Percentiles rank a stretch among this genome's conserved stretches.
phyloP scores from a whole-genome alignment of 257 asterid species.

The Euphrasia confusa region DNA sequence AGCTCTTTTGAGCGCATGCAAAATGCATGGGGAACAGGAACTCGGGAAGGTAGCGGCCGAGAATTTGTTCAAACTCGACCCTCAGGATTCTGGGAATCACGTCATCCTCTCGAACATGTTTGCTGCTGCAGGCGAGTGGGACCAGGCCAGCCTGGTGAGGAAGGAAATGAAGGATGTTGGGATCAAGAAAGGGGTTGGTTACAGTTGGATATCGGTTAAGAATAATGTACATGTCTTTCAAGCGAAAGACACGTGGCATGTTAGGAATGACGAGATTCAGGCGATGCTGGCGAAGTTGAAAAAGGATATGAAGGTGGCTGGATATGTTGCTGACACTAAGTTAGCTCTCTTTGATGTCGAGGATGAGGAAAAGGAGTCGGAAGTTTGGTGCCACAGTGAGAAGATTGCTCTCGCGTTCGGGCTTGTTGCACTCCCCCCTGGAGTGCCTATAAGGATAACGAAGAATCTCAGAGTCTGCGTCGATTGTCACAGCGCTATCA shows the following conservation, averaged over 20 bases:
- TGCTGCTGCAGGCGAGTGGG: slow-evolving; percentile 79
- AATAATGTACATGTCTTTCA: slow-evolving; percentile 62
- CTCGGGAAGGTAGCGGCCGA: slow-evolving; percentile 73
- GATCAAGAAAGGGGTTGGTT: slow-evolving; percentile 73
- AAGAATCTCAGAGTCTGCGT: slow-evolving; percentile 84
- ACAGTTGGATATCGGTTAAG: slow-evolving; percentile 78
- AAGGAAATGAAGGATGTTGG: slow-evolving; percentile 74
- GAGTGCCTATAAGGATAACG: slow-evolving; percentile 69
- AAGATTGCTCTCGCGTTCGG: slow-evolving; percentile 89
- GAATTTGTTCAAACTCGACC: slow-evolving; percentile 76
- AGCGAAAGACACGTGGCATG: slow-evolving; percentile 68
- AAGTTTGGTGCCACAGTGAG: slow-evolving; percentile 83
- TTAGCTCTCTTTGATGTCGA: slow-evolving; percentile 70
- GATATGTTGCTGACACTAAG: slow-evolving; percentile 59
- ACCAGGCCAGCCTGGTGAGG: slow-evolving; percentile 69
- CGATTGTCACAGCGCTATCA: slow-evolving; percentile 87
- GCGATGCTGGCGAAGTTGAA: slow-evolving; percentile 52
- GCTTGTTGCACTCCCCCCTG: slow-evolving; percentile 63
- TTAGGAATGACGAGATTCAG: slow-evolving; percentile 59
- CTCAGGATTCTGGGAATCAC: slow-evolving; percentile 79
- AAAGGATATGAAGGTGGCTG: slow-evolving; percentile 66
- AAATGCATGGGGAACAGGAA: slow-evolving; percentile 58
- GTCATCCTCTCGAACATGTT: slow-evolving; percentile 73
- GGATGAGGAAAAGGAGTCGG: slow-evolving; percentile 86
- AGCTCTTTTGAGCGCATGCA: slow-evolving; percentile 75